Conservation (phyloP, 306 rosid species). For the Pterocarpus macrocarpus region DNA sequence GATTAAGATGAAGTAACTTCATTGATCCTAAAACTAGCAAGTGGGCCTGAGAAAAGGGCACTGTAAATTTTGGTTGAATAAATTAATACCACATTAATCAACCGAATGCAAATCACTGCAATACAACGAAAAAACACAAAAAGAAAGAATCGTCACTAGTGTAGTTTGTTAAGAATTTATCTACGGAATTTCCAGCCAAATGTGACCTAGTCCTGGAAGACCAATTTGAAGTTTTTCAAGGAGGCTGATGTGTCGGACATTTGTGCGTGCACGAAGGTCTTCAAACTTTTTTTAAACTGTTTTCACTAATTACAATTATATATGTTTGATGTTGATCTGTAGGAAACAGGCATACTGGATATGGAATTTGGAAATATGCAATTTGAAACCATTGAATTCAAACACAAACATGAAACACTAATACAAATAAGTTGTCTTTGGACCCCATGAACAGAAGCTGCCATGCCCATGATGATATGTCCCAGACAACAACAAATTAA, state of each 20-base stretch:
- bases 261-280: background rate
- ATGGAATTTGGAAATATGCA: background rate
- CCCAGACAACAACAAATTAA: slow-evolving; percentile 52
- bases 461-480: slow-evolving; percentile 73
- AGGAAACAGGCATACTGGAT: background rate
- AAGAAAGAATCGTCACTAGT: no score
- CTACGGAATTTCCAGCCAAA: background rate
- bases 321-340: background rate
- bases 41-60: background rate
- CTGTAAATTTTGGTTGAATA: background rate
- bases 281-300: no score
- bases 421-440: slow-evolving; percentile 44
- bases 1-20: no score
- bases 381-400: background rate
- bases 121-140: no score
- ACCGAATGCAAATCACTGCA: background rate
- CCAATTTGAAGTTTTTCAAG: background rate
- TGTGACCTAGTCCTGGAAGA: background rate
- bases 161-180: no score
- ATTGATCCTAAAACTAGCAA: no score
- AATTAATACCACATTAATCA: background rate
- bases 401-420: slow-evolving; percentile 2
- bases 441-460: slow-evolving; percentile 66
- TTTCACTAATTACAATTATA: background rate
- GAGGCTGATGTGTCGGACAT: background rate